Conservation (phyloP, 164 flowering plant species). For the Magnolia changhungtana region DNA sequence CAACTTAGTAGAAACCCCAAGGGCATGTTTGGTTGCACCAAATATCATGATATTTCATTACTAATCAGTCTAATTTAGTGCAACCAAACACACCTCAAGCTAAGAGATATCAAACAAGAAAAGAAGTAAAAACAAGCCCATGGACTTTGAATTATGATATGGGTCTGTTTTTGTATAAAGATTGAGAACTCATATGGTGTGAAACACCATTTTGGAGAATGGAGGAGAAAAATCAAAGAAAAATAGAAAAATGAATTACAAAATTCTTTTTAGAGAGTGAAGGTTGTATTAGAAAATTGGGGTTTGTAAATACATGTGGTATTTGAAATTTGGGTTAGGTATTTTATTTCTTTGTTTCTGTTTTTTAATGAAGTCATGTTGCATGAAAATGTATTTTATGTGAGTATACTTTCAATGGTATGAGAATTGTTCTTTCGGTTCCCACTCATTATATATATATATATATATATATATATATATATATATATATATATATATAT, state of each 20-base stretch:
- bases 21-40: no score
- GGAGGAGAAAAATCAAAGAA: background rate
- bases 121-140: background rate
- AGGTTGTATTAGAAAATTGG: conserved; percentile 3
- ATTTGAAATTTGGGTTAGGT: background rate
- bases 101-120: background rate
- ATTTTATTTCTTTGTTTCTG: background rate
- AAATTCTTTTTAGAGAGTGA: background rate
- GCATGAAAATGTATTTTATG: background rate
- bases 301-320: background rate
- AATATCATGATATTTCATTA: no score
- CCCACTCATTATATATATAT: no score
- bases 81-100: no score
- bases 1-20: background rate
- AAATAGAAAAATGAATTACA: background rate
- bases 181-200: conserved; percentile 4
- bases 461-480: no score
- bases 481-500: no score
- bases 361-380: background rate
- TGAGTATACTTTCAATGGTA: background rate
- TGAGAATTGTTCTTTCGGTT: background rate
- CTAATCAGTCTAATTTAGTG: no score
- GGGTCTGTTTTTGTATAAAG: conserved; percentile 2
- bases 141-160: background rate
- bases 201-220: conserved; percentile 1